Evolutionary conservation across 2,329 filamentous ascomycete species (phyloP).

Genomic region (Simplicillium aogashimaense): DNA sequence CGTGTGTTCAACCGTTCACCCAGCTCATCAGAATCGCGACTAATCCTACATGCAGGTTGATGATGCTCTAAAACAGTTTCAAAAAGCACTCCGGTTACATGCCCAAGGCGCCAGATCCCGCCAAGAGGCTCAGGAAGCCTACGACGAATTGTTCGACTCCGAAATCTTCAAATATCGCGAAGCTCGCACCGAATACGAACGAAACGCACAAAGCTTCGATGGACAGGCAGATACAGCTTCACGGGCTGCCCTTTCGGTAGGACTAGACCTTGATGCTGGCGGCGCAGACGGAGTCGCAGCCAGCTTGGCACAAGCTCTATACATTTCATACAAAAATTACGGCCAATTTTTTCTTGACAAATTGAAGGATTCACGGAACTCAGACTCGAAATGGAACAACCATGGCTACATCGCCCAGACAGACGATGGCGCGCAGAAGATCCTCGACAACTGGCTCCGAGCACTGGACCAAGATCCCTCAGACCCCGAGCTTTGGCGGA

Average conservation of each 20-base stretch:
- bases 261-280: slow-evolving; percentile 46
- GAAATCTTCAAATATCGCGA: slow-evolving; percentile 93
- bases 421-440: slow-evolving; percentile 26
- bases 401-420: slow-evolving; percentile 16
- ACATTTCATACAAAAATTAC: slow-evolving; percentile 90
- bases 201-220: slow-evolving; percentile 49
- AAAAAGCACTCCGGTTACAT: slow-evolving; percentile 82
- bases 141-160: slow-evolving; percentile 75
- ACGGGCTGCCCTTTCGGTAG: slow-evolving; percentile 37
- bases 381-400: slow-evolving; percentile 41
- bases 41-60: slow-evolving; percentile 52
- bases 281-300: slow-evolving; percentile 67
- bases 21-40: not conserved
- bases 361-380: slow-evolving; percentile 20
- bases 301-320: slow-evolving; percentile 79
- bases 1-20: slow-evolving; percentile 21
- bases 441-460: slow-evolving; percentile 45
- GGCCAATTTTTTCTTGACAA: slow-evolving; percentile 82
- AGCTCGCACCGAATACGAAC: slow-evolving; percentile 73
- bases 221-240: slow-evolving; percentile 27
- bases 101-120: slow-evolving; percentile 74
- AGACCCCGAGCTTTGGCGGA: slow-evolving; percentile 57
- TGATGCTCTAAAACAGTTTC: slow-evolving; percentile 90
- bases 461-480: slow-evolving; percentile 57
- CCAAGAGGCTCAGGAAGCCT: slow-evolving; percentile 68